Evolutionary conservation across 1,284 basidiomycete genomes (phyloP).

Genomic region (Marasmius fiardii): DNA sequence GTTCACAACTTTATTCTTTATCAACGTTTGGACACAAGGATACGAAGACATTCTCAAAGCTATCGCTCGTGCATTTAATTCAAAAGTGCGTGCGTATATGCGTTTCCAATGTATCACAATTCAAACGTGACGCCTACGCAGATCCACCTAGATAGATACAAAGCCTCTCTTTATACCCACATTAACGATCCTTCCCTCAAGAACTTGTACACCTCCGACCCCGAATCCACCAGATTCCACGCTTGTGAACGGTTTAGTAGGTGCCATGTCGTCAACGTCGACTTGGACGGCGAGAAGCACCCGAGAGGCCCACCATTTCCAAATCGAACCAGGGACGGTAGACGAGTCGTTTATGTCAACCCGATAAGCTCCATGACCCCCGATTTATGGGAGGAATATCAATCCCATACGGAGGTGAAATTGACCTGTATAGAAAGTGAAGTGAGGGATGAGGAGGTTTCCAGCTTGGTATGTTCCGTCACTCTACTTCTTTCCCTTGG

Average conservation of each 20-base stretch:
- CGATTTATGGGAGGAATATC: slow-evolving; percentile 61
- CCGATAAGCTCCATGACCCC: slow-evolving; percentile 61
- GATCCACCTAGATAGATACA: slow-evolving; percentile 92
- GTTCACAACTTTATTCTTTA: slow-evolving; percentile 70
- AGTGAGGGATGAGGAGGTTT: slow-evolving; percentile 42
- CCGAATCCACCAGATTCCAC: slow-evolving; percentile 73
- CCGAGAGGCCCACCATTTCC: no score
- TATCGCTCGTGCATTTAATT: slow-evolving; percentile 60
- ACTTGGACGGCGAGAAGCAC: slow-evolving; percentile 13
- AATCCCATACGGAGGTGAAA: slow-evolving; percentile 39
- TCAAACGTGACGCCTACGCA: slow-evolving; percentile 23
- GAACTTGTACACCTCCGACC: slow-evolving; percentile 56
- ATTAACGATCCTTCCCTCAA: slow-evolving; percentile 65
- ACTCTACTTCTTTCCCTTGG: neutral
- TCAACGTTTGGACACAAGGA: slow-evolving; percentile 94
- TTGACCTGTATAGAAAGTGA: slow-evolving; percentile 23
- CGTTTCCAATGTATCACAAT: neutral
- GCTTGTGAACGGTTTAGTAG: slow-evolving; percentile 84
- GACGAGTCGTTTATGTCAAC: slow-evolving; percentile 74
- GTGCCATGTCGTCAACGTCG: slow-evolving; percentile 62
- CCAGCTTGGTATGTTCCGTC: slow-evolving; percentile 49
- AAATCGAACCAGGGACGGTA: slow-evolving; percentile 29
- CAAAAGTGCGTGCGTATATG: slow-evolving; percentile 55
- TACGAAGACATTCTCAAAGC: slow-evolving; percentile 84
- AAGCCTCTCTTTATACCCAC: slow-evolving; percentile 62